These are phyloP conservation scores for Lentinus tigrinus DNA, from an alignment of 768 basidiomycete genomes.

Conservation along the genomic window DNA sequence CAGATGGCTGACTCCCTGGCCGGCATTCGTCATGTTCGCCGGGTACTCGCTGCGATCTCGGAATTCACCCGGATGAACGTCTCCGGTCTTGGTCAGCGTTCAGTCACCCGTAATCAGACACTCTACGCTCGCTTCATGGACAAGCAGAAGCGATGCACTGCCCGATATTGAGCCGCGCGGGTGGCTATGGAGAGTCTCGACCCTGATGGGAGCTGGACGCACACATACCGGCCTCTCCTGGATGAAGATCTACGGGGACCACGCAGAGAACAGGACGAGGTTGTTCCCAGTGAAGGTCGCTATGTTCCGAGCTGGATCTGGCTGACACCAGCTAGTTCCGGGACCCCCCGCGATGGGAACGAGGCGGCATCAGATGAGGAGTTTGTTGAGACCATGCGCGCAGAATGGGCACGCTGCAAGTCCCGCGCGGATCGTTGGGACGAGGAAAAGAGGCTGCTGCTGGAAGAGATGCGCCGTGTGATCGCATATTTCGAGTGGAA, in stretches of 20 bases:
- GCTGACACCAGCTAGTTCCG: background rate
- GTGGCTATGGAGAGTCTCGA: background rate
- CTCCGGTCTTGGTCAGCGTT: slow-evolving; percentile 1
- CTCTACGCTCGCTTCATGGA: background rate
- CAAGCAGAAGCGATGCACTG: background rate
- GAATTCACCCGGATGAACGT: slow-evolving; percentile 7
- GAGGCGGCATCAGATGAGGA: background rate
- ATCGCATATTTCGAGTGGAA: slow-evolving; percentile 21
- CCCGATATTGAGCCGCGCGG: background rate
- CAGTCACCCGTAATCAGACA: background rate
- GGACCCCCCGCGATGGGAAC: background rate
- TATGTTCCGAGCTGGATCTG: slow-evolving; percentile 17
- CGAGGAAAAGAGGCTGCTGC: slow-evolving; percentile 34
- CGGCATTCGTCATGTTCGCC: slow-evolving; percentile 8
- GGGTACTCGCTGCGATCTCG: background rate
- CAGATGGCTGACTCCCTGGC: slow-evolving; percentile 10
- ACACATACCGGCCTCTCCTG: background rate
- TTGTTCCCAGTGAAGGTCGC: slow-evolving; percentile 7
- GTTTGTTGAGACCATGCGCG: slow-evolving; percentile 2
- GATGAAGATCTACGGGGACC: background rate
- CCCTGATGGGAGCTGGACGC: background rate
- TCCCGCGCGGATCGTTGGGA: slow-evolving; percentile 33
- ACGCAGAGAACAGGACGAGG: background rate
- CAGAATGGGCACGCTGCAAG: slow-evolving; percentile 21
- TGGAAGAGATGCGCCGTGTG: slow-evolving; percentile 36